Conservation (phyloP, 192 early-diverging fungal species). For the Radiomyces spectabilis region DNA sequence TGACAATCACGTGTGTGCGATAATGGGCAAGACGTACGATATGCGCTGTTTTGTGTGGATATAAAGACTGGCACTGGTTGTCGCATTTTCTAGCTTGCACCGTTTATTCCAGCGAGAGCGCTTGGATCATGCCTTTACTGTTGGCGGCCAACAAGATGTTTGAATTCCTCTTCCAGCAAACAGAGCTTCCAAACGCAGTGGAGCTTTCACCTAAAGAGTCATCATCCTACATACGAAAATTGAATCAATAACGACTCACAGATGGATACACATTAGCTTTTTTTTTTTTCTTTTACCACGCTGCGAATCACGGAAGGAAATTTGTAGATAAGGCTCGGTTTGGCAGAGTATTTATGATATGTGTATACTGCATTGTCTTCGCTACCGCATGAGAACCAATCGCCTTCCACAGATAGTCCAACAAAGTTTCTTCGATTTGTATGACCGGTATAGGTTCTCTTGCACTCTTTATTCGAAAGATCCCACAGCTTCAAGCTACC, state of each 20-base stretch:
- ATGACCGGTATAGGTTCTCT: conserved; percentile 78
- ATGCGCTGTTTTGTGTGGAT: no score
- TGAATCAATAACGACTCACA: not conserved
- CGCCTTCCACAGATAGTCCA: conserved; percentile 71
- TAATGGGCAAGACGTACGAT: no score
- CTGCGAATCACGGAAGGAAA: conserved; percentile 72
- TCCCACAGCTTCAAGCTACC: conserved; percentile 87
- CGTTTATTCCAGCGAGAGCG: conserved; percentile 61
- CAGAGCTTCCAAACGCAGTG: conserved; percentile 79
- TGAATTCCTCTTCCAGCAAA: conserved; percentile 83
- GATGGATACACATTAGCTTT: not conserved
- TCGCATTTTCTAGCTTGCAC: no score
- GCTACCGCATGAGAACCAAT: conserved; percentile 90
- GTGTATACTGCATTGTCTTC: conserved; percentile 88
- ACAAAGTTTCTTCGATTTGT: conserved; percentile 97
- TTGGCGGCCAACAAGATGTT: conserved; percentile 81
- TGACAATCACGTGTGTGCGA: no score
- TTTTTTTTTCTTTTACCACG: conserved; percentile 42
- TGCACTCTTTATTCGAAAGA: conserved; percentile 38
- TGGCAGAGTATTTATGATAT: conserved; percentile 68
- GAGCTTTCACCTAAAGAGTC: conserved; percentile 50
- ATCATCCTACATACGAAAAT: conserved; percentile 35
- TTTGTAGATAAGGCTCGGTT: conserved; percentile 65
- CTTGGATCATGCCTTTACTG: conserved; percentile 84
- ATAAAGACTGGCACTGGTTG: not conserved